Base-by-base conservation (phyloP, 257 asterid species). In the Salvia splendens region DNA sequence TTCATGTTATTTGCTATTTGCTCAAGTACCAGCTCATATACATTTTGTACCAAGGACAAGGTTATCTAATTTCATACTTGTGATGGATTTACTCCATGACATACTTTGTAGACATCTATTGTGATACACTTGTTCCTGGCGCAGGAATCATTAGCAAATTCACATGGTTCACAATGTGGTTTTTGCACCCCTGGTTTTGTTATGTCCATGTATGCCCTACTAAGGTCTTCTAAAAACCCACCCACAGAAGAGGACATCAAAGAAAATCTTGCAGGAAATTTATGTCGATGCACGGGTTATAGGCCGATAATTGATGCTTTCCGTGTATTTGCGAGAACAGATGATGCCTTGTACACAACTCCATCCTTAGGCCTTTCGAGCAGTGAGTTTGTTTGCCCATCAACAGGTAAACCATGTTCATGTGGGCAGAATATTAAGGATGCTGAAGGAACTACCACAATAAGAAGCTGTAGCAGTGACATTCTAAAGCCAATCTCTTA, bases 91-190 rank as follows among this genome's bases (percentile, higher is more conserved):
- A n/a, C 41, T 72, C 36, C 56, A 54, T 41, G 43, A 35, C 53
- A 17, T 17, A 17, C 52, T 51, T 10, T 15, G 11, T 72, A 52
- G 33, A 70, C 54, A 12, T 64, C 46, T 71, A 53, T 51, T 68
- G 41, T 74, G 8, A 70, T 63, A 20, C 59, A 30, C 68, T 67
- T 50, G 36, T 36, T 32, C 69, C 65, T 72, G 66, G 58, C 79
- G 45, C 85, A 93, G 99, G 99, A 93, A 79, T 83, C 94, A 36
- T 75, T 93, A 74, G 97, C 97, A 57, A 82, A 70, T 8, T 73
- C 91, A 48, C 99, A 93, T 80, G 99, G 97, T 64, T 90, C 99
- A 12, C 99, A 93, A 69, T 93, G 99, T 61, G 99, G 99, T 56
- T 93, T 90, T 75, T 93, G 99, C 81, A 93, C 97, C 60, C 99